These are phyloP conservation scores for Silene uniflora DNA, from an alignment of 148 eudicot species.

Conservation along the genomic window DNA sequence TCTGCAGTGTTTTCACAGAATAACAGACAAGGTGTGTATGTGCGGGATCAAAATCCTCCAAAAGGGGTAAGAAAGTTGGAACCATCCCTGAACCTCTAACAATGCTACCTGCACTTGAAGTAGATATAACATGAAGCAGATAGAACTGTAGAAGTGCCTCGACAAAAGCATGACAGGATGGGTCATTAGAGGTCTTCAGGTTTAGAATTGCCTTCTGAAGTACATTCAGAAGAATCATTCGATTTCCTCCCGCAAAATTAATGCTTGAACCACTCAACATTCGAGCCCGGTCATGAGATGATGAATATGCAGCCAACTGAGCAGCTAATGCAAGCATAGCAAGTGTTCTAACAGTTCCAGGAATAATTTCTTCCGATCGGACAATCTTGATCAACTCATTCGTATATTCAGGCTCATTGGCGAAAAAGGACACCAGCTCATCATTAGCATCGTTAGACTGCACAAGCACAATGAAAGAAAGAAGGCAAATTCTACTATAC, in stretches of 20 bases:
- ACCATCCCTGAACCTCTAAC: constrained; percentile 96
- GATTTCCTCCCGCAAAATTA: constrained; percentile 90
- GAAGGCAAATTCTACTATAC: constrained; percentile 87
- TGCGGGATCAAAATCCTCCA: constrained; percentile 75
- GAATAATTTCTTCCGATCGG: constrained; percentile 77
- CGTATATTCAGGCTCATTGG: constrained; percentile 96
- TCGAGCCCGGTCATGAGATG: constrained; percentile 95
- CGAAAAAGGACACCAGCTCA: constrained; percentile 89
- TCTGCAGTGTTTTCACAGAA: constrained; percentile 92
- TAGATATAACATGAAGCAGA: constrained; percentile 91
- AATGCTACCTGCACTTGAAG: constrained; percentile 83
- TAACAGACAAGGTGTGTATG: constrained; percentile 89
- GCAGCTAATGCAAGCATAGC: constrained; percentile 96
- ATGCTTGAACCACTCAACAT: constrained; percentile 88
- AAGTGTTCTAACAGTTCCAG: constrained; percentile 74
- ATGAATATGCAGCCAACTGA: constrained; percentile 85
- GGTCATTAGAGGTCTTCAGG: constrained; percentile 63
- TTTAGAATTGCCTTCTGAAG: constrained; percentile 87
- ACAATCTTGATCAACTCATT: constrained; percentile 92
- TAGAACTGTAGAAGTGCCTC: constrained; percentile 95
- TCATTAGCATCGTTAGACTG: constrained; percentile 97
- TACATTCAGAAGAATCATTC: constrained; percentile 90
- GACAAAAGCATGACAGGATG: constrained; percentile 77
- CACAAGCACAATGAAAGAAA: constrained; percentile 90
- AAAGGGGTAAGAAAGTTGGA: constrained; percentile 92